A percentile compares a stretch with the other conserved stretches of the same genome.
Evolutionary conservation across 2,329 filamentous ascomycete genomes (phyloP).

Genomic region (Fusarium phyllophilum): DNA sequence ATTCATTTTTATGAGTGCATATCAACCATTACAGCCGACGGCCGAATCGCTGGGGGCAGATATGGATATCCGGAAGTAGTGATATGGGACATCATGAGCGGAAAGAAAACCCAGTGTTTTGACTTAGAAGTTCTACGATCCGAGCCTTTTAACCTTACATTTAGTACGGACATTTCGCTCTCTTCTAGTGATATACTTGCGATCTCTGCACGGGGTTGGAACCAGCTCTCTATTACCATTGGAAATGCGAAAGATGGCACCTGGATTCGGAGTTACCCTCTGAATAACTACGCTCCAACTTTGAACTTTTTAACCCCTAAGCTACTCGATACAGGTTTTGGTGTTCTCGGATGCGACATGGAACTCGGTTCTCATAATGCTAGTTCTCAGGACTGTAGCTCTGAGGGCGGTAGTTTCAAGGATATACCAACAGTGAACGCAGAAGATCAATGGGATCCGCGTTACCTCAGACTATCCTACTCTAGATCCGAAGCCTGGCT

Average conservation of each 20-base stretch:
- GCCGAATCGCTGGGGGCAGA: rapidly evolving
- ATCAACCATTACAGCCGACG: not conserved
- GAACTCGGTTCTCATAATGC: rapidly evolving
- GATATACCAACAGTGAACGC: rapidly evolving
- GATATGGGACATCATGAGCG: rapidly evolving
- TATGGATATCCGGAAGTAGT: rapidly evolving
- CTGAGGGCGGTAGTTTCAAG: too few species aligned
- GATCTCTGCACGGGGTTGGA: rapidly evolving
- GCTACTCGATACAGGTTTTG: rapidly evolving
- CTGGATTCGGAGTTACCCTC: rapidly evolving
- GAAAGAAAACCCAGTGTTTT: rapidly evolving
- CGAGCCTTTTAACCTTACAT: too few species aligned
- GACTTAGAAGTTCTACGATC: rapidly evolving
- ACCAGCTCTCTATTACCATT: rapidly evolving
- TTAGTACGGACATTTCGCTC: not conserved
- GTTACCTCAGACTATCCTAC: not conserved
- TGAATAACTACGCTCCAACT: rapidly evolving
- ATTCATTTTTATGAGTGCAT: too few species aligned
- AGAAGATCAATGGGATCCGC: not conserved
- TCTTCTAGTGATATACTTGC: rapidly evolving
- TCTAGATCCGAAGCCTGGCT: rapidly evolving
- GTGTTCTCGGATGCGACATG: not conserved
- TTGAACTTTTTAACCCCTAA: rapidly evolving
- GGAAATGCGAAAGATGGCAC: rapidly evolving
- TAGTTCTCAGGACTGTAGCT: too few species aligned